Evolutionary conservation across 2,329 filamentous ascomycete genomes (phyloP), one percentile per base, ranked within the genome.

Genomic region (Lecanicillium sp.): DNA sequence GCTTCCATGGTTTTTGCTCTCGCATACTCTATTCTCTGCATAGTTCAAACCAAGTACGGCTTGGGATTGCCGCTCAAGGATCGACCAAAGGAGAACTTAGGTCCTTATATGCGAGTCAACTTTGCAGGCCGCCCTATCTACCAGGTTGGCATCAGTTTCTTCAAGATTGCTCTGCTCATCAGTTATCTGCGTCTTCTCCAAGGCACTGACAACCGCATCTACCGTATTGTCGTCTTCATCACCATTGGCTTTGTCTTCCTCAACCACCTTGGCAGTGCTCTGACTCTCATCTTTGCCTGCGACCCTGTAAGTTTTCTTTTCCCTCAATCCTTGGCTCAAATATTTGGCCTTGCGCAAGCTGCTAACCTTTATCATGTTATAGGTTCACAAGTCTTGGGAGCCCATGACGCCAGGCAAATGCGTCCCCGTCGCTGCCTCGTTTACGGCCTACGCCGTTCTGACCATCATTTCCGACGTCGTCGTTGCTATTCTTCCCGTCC

Each of bases 91-190:
- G 51, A 45, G n/a, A 63, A 68, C 31, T 48, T 70, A 0, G 43
- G 63, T 5, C 54, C 55, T 0, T 75, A 73, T 48, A 68, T 65
- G 0, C 50, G 68, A 39, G 55, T 71, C 48, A 75, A 75, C 50
- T 75, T 63, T 45, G 67, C 66, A 5, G 71, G 70, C 2, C 63
- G 71, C 3, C 71, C 71, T 0, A 64, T 75, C 32, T 75, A 75
- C 43, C 70, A 74, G 44, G 35, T 72, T 7, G 71, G 71, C 28
- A 71, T 75, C 50, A 68, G 67, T 43, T 71, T 71, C 41, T 75
- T 75, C 62, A 75, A 75, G 48, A 64, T 73, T 19, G 69, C 71
- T 0, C 56, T 75, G 3, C 57, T 71, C 41, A 64, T 74, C 47
- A 71, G 67, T 44, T 75, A 73, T 45, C 52, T 74, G 14, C 64